Evolutionary conservation across 2,329 filamentous ascomycete species (phyloP).

Genomic region (Colletotrichum sp.): DNA sequence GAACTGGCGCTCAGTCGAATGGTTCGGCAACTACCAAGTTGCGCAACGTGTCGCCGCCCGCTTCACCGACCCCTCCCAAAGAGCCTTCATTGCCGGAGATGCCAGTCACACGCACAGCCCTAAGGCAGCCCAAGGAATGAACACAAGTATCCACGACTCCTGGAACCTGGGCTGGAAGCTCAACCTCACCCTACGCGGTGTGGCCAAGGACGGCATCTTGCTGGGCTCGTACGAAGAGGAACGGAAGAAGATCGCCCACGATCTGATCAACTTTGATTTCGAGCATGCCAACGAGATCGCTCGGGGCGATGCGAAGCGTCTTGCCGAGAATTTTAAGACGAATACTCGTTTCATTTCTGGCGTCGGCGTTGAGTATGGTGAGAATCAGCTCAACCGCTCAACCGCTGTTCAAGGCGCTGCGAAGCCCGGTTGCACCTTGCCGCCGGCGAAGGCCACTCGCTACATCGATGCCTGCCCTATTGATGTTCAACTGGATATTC

Average conservation of each 20-base stretch:
- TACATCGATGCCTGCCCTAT: constrained; percentile 81
- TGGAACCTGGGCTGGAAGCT: constrained; percentile 64
- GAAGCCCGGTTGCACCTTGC: constrained; percentile 59
- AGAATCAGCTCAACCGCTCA: constrained; percentile 54
- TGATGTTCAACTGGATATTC: constrained; percentile 78
- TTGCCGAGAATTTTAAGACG: constrained; percentile 71
- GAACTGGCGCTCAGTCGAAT: constrained; percentile 63
- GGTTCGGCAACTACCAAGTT: constrained; percentile 76
- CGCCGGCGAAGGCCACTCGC: constrained; percentile 72
- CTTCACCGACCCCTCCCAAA: constrained; percentile 65
- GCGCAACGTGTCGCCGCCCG: constrained; percentile 73
- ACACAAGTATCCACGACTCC: constrained; percentile 63
- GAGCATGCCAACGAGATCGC: constrained; percentile 62
- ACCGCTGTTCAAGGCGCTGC: constrained; percentile 49
- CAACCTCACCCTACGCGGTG: constrained; percentile 57
- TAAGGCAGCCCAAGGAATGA: constrained; percentile 73
- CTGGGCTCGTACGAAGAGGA: constrained; percentile 57
- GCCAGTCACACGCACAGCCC: constrained; percentile 75
- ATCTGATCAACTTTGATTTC: constrained; percentile 57
- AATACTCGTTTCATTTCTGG: constrained; percentile 78
- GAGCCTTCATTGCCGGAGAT: constrained; percentile 70
- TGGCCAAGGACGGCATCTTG: constrained; percentile 52
- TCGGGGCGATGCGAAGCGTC: constrained; percentile 63
- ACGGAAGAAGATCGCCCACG: constrained; percentile 50
- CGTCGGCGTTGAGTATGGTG: constrained; percentile 66